phyloP scores from a whole-genome alignment of 2,329 filamentous ascomycete species.

The Talaromyces sp. region DNA sequence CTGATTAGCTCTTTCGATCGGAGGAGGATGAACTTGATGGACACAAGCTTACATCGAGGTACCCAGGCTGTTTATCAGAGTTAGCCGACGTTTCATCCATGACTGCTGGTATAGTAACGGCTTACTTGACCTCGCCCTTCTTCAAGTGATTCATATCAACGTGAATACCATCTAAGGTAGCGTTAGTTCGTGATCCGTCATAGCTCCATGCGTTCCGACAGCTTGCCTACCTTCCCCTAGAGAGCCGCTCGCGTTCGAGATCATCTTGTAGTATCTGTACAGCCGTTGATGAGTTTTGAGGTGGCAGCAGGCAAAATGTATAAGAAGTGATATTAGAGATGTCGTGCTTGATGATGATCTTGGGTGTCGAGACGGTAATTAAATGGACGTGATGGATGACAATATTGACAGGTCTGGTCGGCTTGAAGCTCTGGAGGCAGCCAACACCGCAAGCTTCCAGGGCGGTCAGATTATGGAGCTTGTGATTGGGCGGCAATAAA shows the following conservation, averaged over 20 bases:
- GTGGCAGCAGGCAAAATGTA: background rate
- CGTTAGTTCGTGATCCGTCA: background rate
- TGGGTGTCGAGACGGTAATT: background rate
- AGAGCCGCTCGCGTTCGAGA: conserved; percentile 44
- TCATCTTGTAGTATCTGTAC: conserved; percentile 31
- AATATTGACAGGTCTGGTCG: conserved; percentile 1
- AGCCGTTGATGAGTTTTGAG: background rate
- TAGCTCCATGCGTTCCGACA: conserved; percentile 16
- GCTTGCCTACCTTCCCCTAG: conserved; percentile 44
- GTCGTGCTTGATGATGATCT: background rate
- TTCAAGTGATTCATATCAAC: conserved; percentile 98
- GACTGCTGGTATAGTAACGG: conserved; percentile 22
- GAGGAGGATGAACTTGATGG: background rate
- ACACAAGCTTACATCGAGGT: conserved; percentile 78
- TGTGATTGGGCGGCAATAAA: conserved; percentile 9
- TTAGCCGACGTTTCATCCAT: background rate
- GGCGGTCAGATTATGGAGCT: conserved; percentile 15
- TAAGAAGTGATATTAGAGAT: background rate
- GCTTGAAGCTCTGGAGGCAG: conserved; percentile 21
- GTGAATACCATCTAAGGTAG: conserved; percentile 85
- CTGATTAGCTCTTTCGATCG: background rate
- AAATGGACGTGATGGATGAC: background rate
- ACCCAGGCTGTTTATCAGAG: conserved; percentile 65
- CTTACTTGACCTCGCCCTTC: conserved; percentile 98
- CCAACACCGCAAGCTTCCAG: conserved; percentile 18